Base-by-base conservation (phyloP, 371 early-diverging fungal genomes). In the Circinella umbellata region DNA sequence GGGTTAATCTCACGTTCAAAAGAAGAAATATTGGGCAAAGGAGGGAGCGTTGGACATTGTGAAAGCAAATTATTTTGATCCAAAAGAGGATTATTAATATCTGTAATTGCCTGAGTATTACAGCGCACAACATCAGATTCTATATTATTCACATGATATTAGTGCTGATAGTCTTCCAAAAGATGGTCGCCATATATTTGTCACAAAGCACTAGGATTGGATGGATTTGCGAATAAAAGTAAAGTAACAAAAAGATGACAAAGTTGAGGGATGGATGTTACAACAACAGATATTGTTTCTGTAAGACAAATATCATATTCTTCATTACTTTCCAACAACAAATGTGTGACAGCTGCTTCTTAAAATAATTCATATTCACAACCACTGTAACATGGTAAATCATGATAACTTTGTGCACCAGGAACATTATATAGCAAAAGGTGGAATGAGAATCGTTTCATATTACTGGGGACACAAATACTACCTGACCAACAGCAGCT, bases 171-270 rank as follows among this genome's bases (percentile, higher is more conserved):
- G 37, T 67, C 63, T 5, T 66, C 63, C n/a, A 34, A 13, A 4
- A 71, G 4, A 47, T 34, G 0, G 17, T 20, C 4, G 10, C 51
- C 14, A 51, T 61, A 61, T 48, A 5, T 20, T 3, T 10, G n/a
- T 63, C 67, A 71, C 10, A 71, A 38, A 14, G n/a, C 18, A 18
- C 57, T 61, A 3, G 71, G 71, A 57, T 71, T 20, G 4, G 63
- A 15, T 5, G 57, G 53, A 11, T 66, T 51, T 35, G 61, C 59
- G 18, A 71, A 71, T 1, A 62, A 4, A 7, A 63, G 47, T 3
- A 63, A 48, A 55, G 49, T 59, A 39, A 61, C 68, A 53, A 39
- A 70, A 3, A 70, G 20, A 9, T 27, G 36, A 4, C 65, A 57
- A 17, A 63, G 35, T 35, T 38, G 47, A 34, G 15, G 18, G 37